A percentile compares a stretch with the other conserved stretches of the same genome.
These are phyloP conservation scores for Chondrostereum purpureum DNA, from an alignment of 1,284 basidiomycete genomes.

Conservation along the genomic window DNA sequence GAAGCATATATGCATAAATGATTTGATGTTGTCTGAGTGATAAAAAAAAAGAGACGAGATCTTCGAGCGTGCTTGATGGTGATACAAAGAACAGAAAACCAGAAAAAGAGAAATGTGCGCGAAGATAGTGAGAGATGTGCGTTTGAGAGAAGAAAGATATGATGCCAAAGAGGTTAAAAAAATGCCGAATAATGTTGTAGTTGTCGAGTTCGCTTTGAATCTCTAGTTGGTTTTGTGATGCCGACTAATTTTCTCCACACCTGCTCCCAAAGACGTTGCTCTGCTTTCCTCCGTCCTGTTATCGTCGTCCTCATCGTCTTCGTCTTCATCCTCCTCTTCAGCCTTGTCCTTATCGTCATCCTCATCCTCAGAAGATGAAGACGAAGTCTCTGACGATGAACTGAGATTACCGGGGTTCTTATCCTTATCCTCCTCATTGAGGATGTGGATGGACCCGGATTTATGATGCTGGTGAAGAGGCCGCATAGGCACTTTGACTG, in stretches of 20 bases:
- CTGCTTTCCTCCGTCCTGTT: slow-evolving; percentile 14
- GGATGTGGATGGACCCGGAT: not conserved
- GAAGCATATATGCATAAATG: too few species aligned
- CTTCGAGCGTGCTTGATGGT: too few species aligned
- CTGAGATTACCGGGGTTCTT: not conserved
- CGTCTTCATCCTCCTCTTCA: slow-evolving; percentile 15
- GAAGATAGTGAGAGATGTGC: not conserved
- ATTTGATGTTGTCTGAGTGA: too few species aligned
- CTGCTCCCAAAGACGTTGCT: slow-evolving; percentile 4
- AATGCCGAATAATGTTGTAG: not conserved
- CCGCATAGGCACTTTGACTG: not conserved
- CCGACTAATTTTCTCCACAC: slow-evolving; percentile 6
- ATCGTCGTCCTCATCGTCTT: slow-evolving; percentile 16
- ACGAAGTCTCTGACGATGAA: slow-evolving; percentile 1
- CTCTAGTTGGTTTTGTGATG: not conserved
- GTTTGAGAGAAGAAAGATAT: not conserved
- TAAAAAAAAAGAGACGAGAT: too few species aligned
- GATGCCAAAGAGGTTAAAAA: not conserved
- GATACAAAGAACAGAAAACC: too few species aligned
- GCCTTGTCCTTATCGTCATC: slow-evolving; percentile 17
- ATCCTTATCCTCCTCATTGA: not conserved
- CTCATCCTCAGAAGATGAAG: not conserved
- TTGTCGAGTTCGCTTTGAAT: not conserved
- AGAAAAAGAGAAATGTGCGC: not conserved
- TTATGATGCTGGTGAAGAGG: not conserved